Conservation (phyloP, 495 filamentous ascomycete genomes). For the Xylaria venustula region DNA sequence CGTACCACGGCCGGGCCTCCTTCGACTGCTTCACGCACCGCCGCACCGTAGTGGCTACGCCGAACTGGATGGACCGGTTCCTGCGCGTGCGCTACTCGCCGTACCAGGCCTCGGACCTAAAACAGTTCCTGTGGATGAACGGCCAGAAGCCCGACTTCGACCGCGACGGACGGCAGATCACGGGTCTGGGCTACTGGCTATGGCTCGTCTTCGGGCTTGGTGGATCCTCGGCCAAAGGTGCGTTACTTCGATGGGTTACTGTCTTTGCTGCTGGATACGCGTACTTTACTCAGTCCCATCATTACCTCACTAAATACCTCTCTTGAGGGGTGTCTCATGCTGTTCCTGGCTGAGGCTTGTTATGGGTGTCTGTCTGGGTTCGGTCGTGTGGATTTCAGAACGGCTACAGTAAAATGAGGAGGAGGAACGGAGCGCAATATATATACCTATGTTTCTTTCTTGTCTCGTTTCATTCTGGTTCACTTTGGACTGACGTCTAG, state of each 20-base stretch:
- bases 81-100: conserved; percentile 81
- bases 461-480: neutral
- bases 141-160: conserved; percentile 75
- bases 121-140: conserved; percentile 56
- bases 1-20: conserved; percentile 77
- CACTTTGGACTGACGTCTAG: neutral
- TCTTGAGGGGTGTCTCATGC: too few relatives aligned
- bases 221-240: conserved; percentile 44
- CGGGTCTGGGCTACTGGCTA: conserved; percentile 47
- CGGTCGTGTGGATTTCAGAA: too few relatives aligned
- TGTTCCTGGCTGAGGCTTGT: too few relatives aligned
- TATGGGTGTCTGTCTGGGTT: too few relatives aligned
- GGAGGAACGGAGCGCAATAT: neutral
- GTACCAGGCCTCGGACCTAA: conserved; percentile 53
- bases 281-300: conserved; percentile 17
- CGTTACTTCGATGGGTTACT: conserved; percentile 47
- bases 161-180: conserved; percentile 63
- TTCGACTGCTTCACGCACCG: conserved; percentile 87
- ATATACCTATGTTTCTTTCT: neutral
- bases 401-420: too few relatives aligned
- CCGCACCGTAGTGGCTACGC: conserved; percentile 71
- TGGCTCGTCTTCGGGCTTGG: conserved; percentile 46
- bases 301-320: neutral
- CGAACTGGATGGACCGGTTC: conserved; percentile 75
- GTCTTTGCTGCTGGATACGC: conserved; percentile 32